phyloP scores from a whole-genome alignment of 108 stramenopile genomes.

The Fragilaria crotonensis region DNA sequence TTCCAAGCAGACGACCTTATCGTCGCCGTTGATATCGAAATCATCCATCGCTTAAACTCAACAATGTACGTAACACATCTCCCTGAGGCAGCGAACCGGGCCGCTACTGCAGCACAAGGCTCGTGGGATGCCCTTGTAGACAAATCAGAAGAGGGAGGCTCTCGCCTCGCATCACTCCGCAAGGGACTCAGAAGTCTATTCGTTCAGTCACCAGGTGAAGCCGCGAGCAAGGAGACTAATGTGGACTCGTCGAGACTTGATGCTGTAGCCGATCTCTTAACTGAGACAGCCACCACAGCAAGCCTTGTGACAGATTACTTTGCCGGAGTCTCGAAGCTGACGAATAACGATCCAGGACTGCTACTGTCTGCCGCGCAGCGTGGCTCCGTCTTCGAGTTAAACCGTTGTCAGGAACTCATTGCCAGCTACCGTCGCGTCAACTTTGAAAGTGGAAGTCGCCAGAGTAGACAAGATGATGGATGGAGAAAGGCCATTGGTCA shows the following conservation, averaged over 20 bases:
- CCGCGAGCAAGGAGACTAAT: background rate
- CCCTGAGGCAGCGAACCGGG: background rate
- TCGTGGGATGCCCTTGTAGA: slow-evolving; percentile 4
- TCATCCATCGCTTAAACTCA: background rate
- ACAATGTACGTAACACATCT: background rate
- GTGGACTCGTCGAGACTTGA: background rate
- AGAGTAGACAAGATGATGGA: background rate
- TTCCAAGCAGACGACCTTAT: slow-evolving; percentile 30
- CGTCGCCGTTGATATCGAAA: slow-evolving; percentile 16
- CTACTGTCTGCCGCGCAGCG: background rate
- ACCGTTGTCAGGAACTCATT: slow-evolving; percentile 34
- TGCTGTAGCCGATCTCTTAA: background rate
- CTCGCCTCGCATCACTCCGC: background rate
- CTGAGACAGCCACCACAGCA: background rate
- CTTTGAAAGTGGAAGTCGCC: slow-evolving; percentile 19
- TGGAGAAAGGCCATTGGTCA: background rate
- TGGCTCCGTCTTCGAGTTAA: slow-evolving; percentile 20
- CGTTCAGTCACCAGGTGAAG: background rate
- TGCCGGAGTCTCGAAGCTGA: background rate
- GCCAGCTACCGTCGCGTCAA: slow-evolving; percentile 34
- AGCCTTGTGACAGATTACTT: background rate
- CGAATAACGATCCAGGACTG: background rate
- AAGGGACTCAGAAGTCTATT: background rate
- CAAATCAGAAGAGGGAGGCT: background rate
- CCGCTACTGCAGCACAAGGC: background rate